These are phyloP conservation scores for Tylopilus orsonianus DNA, from an alignment of 1,284 basidiomycete species.

Conservation along the genomic window DNA sequence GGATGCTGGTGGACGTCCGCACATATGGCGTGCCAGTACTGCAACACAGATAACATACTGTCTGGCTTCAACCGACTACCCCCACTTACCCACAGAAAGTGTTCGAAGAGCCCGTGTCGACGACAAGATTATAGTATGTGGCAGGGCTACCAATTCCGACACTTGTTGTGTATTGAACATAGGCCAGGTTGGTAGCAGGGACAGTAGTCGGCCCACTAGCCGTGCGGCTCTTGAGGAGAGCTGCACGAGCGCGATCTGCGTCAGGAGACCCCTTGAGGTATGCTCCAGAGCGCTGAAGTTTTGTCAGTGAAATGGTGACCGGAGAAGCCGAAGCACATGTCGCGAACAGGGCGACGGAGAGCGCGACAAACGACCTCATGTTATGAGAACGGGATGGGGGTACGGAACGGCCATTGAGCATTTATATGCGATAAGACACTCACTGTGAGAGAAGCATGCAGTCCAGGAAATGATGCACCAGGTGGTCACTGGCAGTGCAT, in stretches of 20 bases:
- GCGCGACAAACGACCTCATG: constrained; percentile 19
- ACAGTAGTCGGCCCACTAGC: constrained; percentile 6
- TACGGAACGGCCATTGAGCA: too few relatives aligned
- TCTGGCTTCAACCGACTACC: background rate
- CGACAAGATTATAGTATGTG: constrained; percentile 23
- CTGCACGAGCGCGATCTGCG: constrained; percentile 25
- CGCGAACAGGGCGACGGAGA: constrained; percentile 13
- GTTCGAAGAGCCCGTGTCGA: constrained; percentile 37
- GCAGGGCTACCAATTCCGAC: constrained; percentile 28
- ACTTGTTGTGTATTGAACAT: constrained; percentile 21
- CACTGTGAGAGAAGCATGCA: too few relatives aligned
- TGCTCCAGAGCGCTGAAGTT: constrained; percentile 9
- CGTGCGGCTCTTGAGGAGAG: constrained; percentile 8
- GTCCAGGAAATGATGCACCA: too few relatives aligned
- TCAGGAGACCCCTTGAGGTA: constrained; percentile 22
- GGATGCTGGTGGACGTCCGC: constrained; percentile 24
- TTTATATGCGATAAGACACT: too few relatives aligned
- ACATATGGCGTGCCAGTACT: constrained; percentile 22
- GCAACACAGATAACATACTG: background rate
- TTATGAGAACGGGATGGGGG: too few relatives aligned
- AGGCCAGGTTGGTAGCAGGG: constrained; percentile 22
- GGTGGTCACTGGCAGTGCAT: too few relatives aligned
- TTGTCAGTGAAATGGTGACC: constrained; percentile 16
- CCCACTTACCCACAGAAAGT: constrained; percentile 33
- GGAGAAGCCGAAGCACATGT: constrained; percentile 14